Evolutionary conservation across 176 grass and related monocot species (phyloP), one percentile per base, ranked within the genome.

Genomic region (Dendrocalamus sinicus): DNA sequence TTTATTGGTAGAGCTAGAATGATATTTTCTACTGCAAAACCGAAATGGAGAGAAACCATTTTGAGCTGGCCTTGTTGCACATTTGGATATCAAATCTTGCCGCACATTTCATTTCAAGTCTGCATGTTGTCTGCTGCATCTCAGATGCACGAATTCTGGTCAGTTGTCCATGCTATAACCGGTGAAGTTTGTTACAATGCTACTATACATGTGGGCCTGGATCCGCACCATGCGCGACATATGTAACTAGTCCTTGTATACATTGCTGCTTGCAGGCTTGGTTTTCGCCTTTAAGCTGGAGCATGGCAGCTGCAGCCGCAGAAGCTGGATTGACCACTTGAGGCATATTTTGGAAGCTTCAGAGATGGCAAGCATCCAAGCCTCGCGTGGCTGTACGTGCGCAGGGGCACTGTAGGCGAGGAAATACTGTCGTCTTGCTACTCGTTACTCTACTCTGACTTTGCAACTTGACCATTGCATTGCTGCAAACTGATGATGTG

Each of bases 181-280:
- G 67, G 80, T 61, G 51, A 80, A 73, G 75, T 64, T 80, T 55
- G 81, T 80, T 84, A 75, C 89, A 61, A 70, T 80, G 81, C 10
- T 87, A 91, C 89, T 81, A 35, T 91, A 62, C 70, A 71, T 76
- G 83, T 71, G 83, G 88, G 43, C 75, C 75, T 88, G 44, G 47
- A 9, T 81, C 60, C 64, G 60, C 59, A 52, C 9, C 85, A 88
- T 32, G 85, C 58, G 47, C 85, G 80, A 69, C 59, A 80, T 62
- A 84, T 58, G 58, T 82, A 73, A 84, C 80, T 84, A 63, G 89
- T 88, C 89, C 85, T 84, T 70, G 89, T 67, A 26, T 62, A 80
- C 85, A 90, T 78, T 82, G 80, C 10, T 78, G 26, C 22, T 55
- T 84, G 65, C 66, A 84, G 87, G 80, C 12, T 78, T 77, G 80